Evolutionary conservation across 805 yeast genomes (phyloP), one percentile per base, ranked within the genome.

Genomic region (Kazachstania taianensis): DNA sequence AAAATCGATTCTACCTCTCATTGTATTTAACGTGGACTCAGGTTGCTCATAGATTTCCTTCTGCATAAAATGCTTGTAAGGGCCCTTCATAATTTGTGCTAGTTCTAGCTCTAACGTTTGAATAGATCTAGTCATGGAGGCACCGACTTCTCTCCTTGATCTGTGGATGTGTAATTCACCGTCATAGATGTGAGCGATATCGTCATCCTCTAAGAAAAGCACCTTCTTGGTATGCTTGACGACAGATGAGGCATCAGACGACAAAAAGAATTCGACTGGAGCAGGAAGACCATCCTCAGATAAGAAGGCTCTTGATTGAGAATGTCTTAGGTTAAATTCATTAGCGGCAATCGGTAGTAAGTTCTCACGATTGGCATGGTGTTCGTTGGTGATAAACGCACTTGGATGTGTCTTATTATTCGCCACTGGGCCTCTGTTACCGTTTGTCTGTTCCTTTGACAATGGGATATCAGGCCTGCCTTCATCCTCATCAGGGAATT

Each of bases 31-130:
- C 35, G 96, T 81, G 3, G 97, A 87, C 57, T 92, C 98, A 26
- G 98, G 98, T 67, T 92, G 99, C 65, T 92, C 98, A 56, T 81
- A 85, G 50, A 92, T 92, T 67, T 92, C 99, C 72, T 92, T 92
- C 66, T 86, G 94, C 99, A 92, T 92, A 63, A 89, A 92, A 66
- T 92, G 98, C 50, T 75, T 78, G 67, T 81, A 89, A 44, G 83
- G 81, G 53, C 98, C 98, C 69, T 86, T 89, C 97, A 92, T 92
- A 59, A 92, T 89, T 67, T 92, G 94, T 43, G 94, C 92, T 58
- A 92, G 75, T 67, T 92, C 96, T 81, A 92, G 73, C 67, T 92
- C 98, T 53, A 92, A 71, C 33, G 96, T 92, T 65, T 92, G 96
- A 53, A 92, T 94, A 36, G 89, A 81, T 70, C 99, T 81, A 37